These are phyloP conservation scores for Metschnikowia baotianmanensis DNA, from an alignment of 805 yeast genomes.

Conservation along the genomic window DNA sequence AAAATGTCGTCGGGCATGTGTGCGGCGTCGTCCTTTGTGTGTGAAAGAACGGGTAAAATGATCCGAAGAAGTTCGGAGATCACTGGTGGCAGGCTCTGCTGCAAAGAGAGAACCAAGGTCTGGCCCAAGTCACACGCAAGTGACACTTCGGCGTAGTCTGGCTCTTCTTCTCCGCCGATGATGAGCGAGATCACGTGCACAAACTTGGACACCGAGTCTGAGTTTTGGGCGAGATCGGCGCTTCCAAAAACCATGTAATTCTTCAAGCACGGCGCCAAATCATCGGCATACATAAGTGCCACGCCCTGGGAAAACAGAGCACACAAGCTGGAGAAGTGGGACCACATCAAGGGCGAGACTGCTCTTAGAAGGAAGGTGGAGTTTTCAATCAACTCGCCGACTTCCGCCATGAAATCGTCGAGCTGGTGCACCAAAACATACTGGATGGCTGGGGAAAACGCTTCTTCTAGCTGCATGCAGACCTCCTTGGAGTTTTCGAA, in stretches of 20 bases:
- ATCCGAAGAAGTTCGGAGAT: conserved; percentile 46
- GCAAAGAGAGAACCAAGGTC: conserved; percentile 58
- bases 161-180: conserved; percentile 45
- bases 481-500: conserved; percentile 77
- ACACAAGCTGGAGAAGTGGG: conserved; percentile 51
- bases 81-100: conserved; percentile 43
- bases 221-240: conserved; percentile 39
- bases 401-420: conserved; percentile 73
- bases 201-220: conserved; percentile 47
- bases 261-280: conserved; percentile 67
- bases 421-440: conserved; percentile 63
- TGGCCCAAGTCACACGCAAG: conserved; percentile 64
- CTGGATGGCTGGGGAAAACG: conserved; percentile 65
- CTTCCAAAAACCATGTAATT: conserved; percentile 61
- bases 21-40: conserved; percentile 24
- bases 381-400: conserved; percentile 65
- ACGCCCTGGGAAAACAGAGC: conserved; percentile 38
- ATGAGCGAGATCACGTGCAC: conserved; percentile 49
- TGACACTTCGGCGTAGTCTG: conserved; percentile 55
- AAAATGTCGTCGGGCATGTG: conserved; percentile 35
- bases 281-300: conserved; percentile 71
- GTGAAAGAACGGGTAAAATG: conserved; percentile 38
- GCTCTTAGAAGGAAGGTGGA: conserved; percentile 35
- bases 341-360: conserved; percentile 72
- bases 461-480: conserved; percentile 61